phyloP scores from a whole-genome alignment of 768 basidiomycete species.

The Rhodotorula taiwanensis region DNA sequence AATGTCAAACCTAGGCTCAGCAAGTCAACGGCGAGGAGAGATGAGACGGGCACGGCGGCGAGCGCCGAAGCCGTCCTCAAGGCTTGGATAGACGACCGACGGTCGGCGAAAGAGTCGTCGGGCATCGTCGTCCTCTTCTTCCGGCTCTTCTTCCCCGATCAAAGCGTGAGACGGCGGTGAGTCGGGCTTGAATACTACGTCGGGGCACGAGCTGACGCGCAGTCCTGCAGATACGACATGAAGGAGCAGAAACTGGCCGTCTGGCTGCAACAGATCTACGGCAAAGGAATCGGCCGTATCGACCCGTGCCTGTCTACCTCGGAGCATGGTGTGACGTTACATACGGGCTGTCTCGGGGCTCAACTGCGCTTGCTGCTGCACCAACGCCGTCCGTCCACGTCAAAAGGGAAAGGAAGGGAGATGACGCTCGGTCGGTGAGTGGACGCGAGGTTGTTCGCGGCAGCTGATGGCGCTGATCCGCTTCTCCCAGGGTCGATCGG shows the following conservation, averaged over 20 bases:
- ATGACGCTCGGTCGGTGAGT: conserved; percentile 12
- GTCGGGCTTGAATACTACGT: conserved; percentile 7
- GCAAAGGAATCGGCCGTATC: conserved; percentile 40
- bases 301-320: too few relatives aligned
- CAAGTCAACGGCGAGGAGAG: not conserved
- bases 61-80: conserved; percentile 20
- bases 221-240: conserved; percentile 48
- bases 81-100: conserved; percentile 23
- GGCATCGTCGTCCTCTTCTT: conserved; percentile 58
- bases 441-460: not conserved
- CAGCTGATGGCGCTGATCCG: not conserved
- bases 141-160: conserved; percentile 75
- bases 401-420: conserved; percentile 40
- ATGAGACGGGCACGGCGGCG: conserved; percentile 4
- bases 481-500: conserved; percentile 54
- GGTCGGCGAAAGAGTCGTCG: conserved; percentile 19
- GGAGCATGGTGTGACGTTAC: too few relatives aligned
- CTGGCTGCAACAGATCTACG: conserved; percentile 52
- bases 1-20: conserved; percentile 5
- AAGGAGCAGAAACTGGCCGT: conserved; percentile 59
- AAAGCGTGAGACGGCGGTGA: conserved; percentile 64
- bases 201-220: not conserved
- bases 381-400: too few relatives aligned
- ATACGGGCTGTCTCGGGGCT: conserved; percentile 56
- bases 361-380: too few relatives aligned